Conservation (phyloP, 495 filamentous ascomycete species). For the Aspergillus nanangensis region DNA sequence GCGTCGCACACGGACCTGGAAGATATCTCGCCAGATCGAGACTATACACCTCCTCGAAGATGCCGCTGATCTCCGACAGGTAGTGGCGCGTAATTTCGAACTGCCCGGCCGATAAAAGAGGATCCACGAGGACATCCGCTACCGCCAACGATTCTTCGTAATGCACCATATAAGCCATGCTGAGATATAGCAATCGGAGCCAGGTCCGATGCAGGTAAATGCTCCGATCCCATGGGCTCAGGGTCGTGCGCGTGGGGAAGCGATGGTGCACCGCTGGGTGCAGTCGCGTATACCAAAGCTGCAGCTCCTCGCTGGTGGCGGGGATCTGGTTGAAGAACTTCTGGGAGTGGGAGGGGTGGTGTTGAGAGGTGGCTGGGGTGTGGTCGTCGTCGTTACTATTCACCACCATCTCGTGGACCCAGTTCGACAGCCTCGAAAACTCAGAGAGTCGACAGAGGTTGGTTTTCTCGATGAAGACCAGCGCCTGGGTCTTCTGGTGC, state of each 20-base stretch:
- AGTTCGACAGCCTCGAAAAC: slow-evolving; percentile 1
- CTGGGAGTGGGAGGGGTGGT: too few relatives aligned
- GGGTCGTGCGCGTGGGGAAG: not conserved
- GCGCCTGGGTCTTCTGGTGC: not conserved
- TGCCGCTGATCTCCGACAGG: not conserved
- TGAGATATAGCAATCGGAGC: slow-evolving; percentile 4
- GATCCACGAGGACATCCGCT: not conserved
- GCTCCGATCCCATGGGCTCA: slow-evolving; percentile 1
- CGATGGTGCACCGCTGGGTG: not conserved
- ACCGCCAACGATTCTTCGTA: not conserved
- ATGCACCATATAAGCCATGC: not conserved
- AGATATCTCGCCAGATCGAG: not conserved
- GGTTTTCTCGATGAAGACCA: slow-evolving; percentile 7
- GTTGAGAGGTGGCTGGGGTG: not conserved
- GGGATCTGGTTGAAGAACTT: too few relatives aligned
- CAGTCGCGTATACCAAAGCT: not conserved
- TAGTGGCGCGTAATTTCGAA: not conserved
- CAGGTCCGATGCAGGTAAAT: slow-evolving; percentile 6
- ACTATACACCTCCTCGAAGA: slow-evolving; percentile 6
- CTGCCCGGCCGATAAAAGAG: not conserved
- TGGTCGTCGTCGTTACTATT: not conserved
- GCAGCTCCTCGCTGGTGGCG: too few relatives aligned
- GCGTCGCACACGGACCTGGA: not conserved
- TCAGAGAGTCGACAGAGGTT: slow-evolving; percentile 3
- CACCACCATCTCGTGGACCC: not conserved